Conservation (phyloP, 306 rosid species). For the Casuarina glauca region DNA sequence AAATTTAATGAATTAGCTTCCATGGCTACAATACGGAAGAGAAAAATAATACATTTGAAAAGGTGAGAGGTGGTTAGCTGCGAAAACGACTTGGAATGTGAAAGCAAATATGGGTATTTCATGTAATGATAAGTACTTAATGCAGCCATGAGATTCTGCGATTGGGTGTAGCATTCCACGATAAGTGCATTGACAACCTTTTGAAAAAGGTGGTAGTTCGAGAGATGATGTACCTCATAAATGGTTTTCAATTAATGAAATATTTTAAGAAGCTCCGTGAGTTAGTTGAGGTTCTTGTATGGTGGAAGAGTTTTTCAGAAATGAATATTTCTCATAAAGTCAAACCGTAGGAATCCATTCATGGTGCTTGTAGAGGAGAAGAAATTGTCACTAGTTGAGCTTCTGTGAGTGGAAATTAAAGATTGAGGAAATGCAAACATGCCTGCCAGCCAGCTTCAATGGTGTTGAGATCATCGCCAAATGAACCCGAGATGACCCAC, state of each 20-base stretch:
- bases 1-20: constrained; percentile 42
- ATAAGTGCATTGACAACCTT: not conserved
- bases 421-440: not conserved
- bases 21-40: constrained; percentile 7
- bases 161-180: constrained; percentile 23
- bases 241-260: not conserved
- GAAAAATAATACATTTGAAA: constrained; percentile 1
- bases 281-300: too few species aligned
- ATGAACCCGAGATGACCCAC: constrained; percentile 98
- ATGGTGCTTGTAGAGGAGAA: too few species aligned
- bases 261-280: too few species aligned
- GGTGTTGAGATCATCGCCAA: constrained; percentile 92
- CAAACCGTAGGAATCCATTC: not conserved
- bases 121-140: not conserved
- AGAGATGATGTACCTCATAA: not conserved
- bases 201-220: not conserved
- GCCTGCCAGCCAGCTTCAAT: constrained; percentile 99
- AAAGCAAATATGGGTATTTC: constrained; percentile 19
- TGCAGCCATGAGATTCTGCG: not conserved
- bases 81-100: constrained; percentile 40
- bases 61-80: constrained; percentile 41
- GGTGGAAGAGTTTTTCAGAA: not conserved
- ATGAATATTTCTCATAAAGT: not conserved
- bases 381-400: not conserved
- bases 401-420: not conserved